Base-by-base conservation (phyloP, 371 early-diverging fungal species). In the Apophysomyces elegans region DNA sequence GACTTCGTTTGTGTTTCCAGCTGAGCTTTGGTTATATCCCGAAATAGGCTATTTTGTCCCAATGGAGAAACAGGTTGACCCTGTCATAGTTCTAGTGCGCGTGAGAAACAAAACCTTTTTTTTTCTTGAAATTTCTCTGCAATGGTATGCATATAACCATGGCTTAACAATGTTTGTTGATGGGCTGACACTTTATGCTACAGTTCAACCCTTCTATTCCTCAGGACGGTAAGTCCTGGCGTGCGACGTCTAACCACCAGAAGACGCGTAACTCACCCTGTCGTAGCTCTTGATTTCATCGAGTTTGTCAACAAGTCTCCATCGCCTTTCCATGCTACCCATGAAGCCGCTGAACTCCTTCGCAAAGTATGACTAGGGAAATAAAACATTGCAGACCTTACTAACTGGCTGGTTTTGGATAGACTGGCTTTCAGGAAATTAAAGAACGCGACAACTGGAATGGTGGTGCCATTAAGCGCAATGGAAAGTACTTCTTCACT, bases 291-390 rank as follows among this genome's bases (percentile, higher is more conserved):
- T 2, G 83, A 83, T 59, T 96, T 98, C 56, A 72, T 98, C 37
- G 81, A 90, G 47, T 98, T 96, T 78, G 93, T 98, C 62, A 93
- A 95, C 77, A 88, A 89, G 47, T 87, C 94, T 0, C 97, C 96
- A 32, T 94, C 95, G 32, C 98, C 98, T 41, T 98, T 96, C 85
- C 98, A 98, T 77, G 96, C 95, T 47, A 93, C 91, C n/a, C 85
- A 88, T 63, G 88, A 91, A 58, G 88, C 86, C 46, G 81, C 78
- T 44, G 61, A 80, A 56, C 82, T 87, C 45, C 88, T 99, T 43
- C 70, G 71, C 56, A 74, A 84, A 57, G 72, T 72, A 63, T 37
- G 44, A 18, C 37, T 14, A 2, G 32, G 11, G 4, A 57, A 60
- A 26, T 26, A 26, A 13, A 36, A 1, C 7, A 4, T 21, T 11